phyloP scores from a whole-genome alignment of 1,284 basidiomycete species.

The Naganishia liquefaciens region DNA sequence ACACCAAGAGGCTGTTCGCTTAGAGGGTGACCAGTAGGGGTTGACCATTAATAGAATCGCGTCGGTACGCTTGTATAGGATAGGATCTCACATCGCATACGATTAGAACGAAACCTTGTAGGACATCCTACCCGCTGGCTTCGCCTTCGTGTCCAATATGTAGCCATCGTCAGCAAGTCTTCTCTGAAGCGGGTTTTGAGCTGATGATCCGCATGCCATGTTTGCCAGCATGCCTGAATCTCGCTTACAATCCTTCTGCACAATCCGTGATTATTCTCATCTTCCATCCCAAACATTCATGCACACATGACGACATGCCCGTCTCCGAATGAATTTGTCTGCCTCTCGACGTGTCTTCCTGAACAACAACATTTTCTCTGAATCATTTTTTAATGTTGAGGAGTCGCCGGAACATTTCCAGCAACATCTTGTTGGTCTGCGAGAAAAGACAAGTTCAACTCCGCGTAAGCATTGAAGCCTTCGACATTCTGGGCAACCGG shows the following conservation, averaged over 20 bases:
- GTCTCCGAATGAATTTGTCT: too few relatives aligned
- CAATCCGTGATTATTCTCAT: too few relatives aligned
- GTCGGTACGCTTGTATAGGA: constrained; percentile 16
- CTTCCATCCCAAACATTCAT: too few relatives aligned
- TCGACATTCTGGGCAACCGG: not conserved
- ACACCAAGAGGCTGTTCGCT: constrained; percentile 64
- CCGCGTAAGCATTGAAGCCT: not conserved
- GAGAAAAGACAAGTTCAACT: not conserved
- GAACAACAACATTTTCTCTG: not conserved
- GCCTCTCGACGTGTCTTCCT: not conserved
- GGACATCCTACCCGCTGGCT: too few relatives aligned
- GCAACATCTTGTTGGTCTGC: constrained; percentile 7
- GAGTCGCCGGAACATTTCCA: not conserved
- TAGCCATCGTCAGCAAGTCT: not conserved
- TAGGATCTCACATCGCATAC: constrained; percentile 8
- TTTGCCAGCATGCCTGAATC: too few relatives aligned
- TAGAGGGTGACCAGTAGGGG: constrained; percentile 37
- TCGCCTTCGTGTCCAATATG: not conserved
- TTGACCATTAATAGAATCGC: not conserved
- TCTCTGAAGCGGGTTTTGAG: not conserved
- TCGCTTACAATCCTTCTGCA: too few relatives aligned
- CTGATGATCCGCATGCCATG: not conserved
- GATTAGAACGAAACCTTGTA: not conserved
- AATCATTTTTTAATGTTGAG: not conserved
- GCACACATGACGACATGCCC: not conserved